Evolutionary conservation across 305 asterid species (phyloP).

Genomic region (Fraxinus baroniana): DNA sequence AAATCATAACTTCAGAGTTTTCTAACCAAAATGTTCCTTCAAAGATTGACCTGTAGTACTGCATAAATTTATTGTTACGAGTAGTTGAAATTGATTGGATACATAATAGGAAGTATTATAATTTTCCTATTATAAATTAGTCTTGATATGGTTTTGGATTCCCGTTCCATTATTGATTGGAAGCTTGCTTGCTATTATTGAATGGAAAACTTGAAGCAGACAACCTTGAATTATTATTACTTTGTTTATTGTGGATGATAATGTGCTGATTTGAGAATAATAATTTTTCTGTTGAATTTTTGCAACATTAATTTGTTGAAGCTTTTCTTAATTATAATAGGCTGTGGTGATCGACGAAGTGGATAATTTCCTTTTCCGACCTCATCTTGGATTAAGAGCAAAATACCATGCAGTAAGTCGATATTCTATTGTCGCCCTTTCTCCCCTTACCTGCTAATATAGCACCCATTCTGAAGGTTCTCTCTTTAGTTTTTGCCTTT

Average conservation of each 20-base stretch:
- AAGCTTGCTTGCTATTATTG: neutral
- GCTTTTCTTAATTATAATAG: conserved; percentile 42
- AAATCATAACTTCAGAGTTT: neutral
- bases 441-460: conserved; percentile 12
- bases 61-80: neutral
- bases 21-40: neutral
- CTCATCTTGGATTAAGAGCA: conserved; percentile 81
- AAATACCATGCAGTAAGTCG: conserved; percentile 84
- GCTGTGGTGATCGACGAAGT: conserved; percentile 89
- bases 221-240: neutral
- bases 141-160: neutral
- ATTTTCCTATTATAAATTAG: neutral
- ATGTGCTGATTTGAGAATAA: conserved; percentile 1
- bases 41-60: neutral
- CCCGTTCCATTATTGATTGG: neutral
- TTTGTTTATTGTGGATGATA: neutral
- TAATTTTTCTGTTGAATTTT: neutral
- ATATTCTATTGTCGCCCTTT: neutral
- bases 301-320: neutral
- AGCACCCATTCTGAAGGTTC: neutral
- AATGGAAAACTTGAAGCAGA: neutral
- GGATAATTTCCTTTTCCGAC: conserved; percentile 91
- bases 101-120: neutral
- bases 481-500: neutral
- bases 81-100: neutral